Conservation (phyloP, 208 protist genomes). For the Acanthamoeba royreba region DNA sequence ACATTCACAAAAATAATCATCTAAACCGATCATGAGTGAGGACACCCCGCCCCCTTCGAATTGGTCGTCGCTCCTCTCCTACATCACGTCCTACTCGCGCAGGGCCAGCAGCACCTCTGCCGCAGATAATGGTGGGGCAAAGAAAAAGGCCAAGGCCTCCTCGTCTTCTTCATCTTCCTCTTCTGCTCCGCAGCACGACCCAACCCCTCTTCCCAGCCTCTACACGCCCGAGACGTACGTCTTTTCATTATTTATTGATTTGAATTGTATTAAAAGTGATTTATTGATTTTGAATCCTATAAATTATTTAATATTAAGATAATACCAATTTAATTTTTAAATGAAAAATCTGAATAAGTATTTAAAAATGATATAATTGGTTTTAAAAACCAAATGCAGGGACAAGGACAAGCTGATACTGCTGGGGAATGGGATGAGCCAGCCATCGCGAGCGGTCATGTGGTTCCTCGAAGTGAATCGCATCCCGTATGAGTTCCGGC, state of each 20-base stretch:
- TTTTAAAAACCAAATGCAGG: not conserved
- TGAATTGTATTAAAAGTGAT: no score
- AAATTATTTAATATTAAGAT: no score
- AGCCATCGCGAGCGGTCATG: not conserved
- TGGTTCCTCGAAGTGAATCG: not conserved
- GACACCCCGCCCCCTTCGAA: not conserved
- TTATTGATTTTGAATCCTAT: no score
- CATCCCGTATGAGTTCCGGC: constrained; percentile 1
- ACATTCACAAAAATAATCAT: no score
- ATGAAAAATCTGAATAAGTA: not conserved
- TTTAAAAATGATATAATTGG: not conserved
- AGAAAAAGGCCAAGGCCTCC: not conserved
- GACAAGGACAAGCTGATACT: constrained; percentile 17
- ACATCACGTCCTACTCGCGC: not conserved
- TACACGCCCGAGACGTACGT: no score
- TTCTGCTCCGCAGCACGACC: no score
- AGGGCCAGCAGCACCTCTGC: not conserved
- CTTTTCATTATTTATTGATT: no score
- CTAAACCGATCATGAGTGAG: no score
- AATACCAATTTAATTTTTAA: not conserved
- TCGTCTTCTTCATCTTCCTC: no score
- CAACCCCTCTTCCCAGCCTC: no score
- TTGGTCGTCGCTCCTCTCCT: not conserved
- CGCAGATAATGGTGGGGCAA: not conserved
- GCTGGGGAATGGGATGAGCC: constrained; percentile 13